These are phyloP conservation scores for Fraxinus pennsylvanica DNA, from an alignment of 257 asterid species.

Conservation along the genomic window DNA sequence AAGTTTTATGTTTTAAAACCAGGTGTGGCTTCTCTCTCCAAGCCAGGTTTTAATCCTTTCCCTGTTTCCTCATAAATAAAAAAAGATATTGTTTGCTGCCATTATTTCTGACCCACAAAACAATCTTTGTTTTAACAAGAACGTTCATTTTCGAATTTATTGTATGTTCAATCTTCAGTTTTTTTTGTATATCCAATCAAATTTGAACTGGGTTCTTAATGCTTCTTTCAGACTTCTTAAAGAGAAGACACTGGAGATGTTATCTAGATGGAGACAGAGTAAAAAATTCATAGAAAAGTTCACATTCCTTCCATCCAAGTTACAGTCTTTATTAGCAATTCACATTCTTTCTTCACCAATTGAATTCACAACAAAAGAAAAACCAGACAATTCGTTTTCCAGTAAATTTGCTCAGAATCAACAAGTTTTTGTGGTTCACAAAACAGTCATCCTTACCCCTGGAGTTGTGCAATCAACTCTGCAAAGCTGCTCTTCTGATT, in stretches of 20 bases:
- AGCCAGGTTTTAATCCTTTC: too few species aligned
- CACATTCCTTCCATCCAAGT: constrained; percentile 25
- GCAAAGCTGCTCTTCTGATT: constrained; percentile 58
- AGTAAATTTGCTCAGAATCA: constrained; percentile 23
- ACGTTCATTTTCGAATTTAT: too few species aligned
- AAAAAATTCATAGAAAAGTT: constrained; percentile 23
- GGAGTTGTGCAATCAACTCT: constrained; percentile 51
- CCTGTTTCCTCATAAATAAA: too few species aligned
- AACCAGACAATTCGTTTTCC: constrained; percentile 16
- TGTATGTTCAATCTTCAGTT: not conserved
- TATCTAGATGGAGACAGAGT: constrained; percentile 33
- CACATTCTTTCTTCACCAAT: constrained; percentile 37
- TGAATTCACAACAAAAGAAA: constrained; percentile 10
- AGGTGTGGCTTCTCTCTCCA: too few species aligned
- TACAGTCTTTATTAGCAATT: constrained; percentile 31
- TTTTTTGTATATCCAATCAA: not conserved
- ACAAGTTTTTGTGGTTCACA: constrained; percentile 18
- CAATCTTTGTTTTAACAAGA: not conserved
- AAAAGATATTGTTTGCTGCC: too few species aligned
- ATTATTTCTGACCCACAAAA: too few species aligned
- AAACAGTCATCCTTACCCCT: constrained; percentile 37
- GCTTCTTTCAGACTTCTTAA: not conserved
- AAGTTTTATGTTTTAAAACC: too few species aligned
- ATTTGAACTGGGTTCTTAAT: not conserved
- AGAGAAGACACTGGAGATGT: constrained; percentile 19